Evolutionary conservation across 192 early-diverging fungal species (phyloP).

Genomic region (Jimgerdemannia flammicorona): DNA sequence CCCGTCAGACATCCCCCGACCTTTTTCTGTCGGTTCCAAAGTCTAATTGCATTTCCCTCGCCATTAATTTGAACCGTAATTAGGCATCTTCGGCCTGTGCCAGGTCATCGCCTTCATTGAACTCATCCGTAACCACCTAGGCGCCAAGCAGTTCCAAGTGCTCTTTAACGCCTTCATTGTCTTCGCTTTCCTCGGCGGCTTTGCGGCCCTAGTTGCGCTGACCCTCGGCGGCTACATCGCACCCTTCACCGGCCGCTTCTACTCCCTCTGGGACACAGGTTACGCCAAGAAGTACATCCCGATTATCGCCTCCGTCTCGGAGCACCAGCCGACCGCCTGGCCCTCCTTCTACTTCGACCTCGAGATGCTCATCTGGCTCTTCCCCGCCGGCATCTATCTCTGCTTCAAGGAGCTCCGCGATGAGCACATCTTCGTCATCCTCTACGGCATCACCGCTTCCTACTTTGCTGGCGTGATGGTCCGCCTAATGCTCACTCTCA

Average conservation of each 20-base stretch:
- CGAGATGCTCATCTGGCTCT: conserved; percentile 91
- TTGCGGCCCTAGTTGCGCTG: conserved; percentile 66
- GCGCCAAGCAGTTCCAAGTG: conserved; percentile 80
- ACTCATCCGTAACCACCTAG: conserved; percentile 72
- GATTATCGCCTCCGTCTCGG: conserved; percentile 99
- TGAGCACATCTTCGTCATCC: conserved; percentile 96
- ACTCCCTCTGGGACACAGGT: conserved; percentile 99
- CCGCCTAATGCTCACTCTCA: conserved; percentile 96
- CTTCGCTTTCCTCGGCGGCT: conserved; percentile 45
- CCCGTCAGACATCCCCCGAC: no score
- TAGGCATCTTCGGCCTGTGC: conserved; percentile 91
- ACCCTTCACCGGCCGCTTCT: conserved; percentile 98
- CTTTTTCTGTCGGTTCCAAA: not conserved
- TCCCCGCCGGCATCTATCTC: conserved; percentile 97
- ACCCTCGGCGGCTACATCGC: conserved; percentile 87
- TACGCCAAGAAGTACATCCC: conserved; percentile 99
- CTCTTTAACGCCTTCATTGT: conserved; percentile 70
- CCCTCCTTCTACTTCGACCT: conserved; percentile 99
- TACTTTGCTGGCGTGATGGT: conserved; percentile 99
- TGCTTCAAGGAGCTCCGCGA: conserved; percentile 94
- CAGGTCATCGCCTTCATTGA: conserved; percentile 95
- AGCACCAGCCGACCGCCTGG: conserved; percentile 99
- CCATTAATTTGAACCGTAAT: not conserved
- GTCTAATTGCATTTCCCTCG: not conserved
- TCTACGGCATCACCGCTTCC: conserved; percentile 96